Base-by-base conservation (phyloP, 306 rosid genomes). In the Nissolia schottii region DNA sequence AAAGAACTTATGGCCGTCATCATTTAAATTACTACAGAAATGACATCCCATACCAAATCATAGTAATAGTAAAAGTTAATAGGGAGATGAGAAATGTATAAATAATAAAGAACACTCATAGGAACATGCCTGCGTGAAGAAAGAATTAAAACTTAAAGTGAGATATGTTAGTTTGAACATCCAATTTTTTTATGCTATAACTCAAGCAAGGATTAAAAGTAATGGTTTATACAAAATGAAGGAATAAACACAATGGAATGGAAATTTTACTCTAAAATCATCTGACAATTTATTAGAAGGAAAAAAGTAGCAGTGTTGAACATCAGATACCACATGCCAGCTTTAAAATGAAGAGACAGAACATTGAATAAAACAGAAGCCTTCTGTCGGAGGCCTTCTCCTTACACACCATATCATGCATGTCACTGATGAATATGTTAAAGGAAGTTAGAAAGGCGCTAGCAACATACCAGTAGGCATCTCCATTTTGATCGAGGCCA, bases 401-500 rank as follows among this genome's bases (percentile, higher is more conserved):
- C 13, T 16, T 37, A 53, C 59, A 27, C 19, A 38, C 10, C 29
- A n/a, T 63, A 1, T 41, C 43, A 53, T 1, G 70, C 23, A 65
- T 31, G 34, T 34, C 16, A 54, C 67, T 14, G n/a, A 61, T 61
- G 49, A 38, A 15, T 41, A 49, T 20, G 59, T 14, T 23, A 37
- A 15, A 22, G 2, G 22, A 35, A 64, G 31, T 28, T 31, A 16
- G 32, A 69, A 63, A 19, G 50, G 23, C 19, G 16, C 27, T 37
- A 41, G 34, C 22, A 23, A 57, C 11, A 20, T 87, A 93, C 97
- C 86, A 84, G 31, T 18, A 93, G 75, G 73, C 97, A 88, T 87
- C 82, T 90, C 98, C 98, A 93, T 81, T 89, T 88, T 45, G 98
- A 93, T 71, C 93, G 87, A 10, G 98, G 84, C 96, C 98, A 93